Percentiles rank a stretch among this genome's conserved stretches.
These are phyloP conservation scores for Verticillium klebahnii DNA, from an alignment of 2,329 filamentous ascomycete species.

Conservation along the genomic window DNA sequence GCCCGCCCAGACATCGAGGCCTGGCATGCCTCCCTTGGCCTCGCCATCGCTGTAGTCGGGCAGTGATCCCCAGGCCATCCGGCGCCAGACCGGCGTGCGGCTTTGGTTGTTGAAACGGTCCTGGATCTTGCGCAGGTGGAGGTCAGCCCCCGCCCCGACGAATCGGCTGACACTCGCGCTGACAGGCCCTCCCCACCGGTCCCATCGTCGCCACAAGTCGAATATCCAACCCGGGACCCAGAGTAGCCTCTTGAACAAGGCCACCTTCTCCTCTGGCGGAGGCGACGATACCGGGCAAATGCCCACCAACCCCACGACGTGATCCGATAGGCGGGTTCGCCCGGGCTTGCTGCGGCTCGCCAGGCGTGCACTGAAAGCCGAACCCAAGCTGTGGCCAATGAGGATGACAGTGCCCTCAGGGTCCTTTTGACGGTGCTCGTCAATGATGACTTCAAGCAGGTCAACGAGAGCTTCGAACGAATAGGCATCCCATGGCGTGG, in stretches of 20 bases:
- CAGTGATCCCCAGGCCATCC: slow-evolving; percentile 71
- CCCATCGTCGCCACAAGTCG: slow-evolving; percentile 71
- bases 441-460: slow-evolving; percentile 70
- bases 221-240: slow-evolving; percentile 70
- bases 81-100: slow-evolving; percentile 73
- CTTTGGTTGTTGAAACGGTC: slow-evolving; percentile 78
- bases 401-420: slow-evolving; percentile 69
- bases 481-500: slow-evolving; percentile 73
- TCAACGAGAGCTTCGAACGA: slow-evolving; percentile 69
- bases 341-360: slow-evolving; percentile 47
- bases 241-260: slow-evolving; percentile 52
- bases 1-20: slow-evolving; percentile 65
- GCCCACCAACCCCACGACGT: slow-evolving; percentile 72
- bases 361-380: slow-evolving; percentile 68
- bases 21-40: slow-evolving; percentile 61
- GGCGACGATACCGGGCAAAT: slow-evolving; percentile 68
- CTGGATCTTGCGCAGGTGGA: slow-evolving; percentile 63
- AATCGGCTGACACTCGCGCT: slow-evolving; percentile 79
- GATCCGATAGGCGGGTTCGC: slow-evolving; percentile 47
- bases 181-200: slow-evolving; percentile 70
- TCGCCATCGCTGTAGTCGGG: slow-evolving; percentile 52
- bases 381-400: slow-evolving; percentile 88
- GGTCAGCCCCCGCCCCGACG: slow-evolving; percentile 61
- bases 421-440: slow-evolving; percentile 63
- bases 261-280: slow-evolving; percentile 37